A percentile compares a stretch with the other conserved stretches of the same genome.
phyloP scores from a whole-genome alignment of 2,329 filamentous ascomycete species.

The Celoporthe dispersa region DNA sequence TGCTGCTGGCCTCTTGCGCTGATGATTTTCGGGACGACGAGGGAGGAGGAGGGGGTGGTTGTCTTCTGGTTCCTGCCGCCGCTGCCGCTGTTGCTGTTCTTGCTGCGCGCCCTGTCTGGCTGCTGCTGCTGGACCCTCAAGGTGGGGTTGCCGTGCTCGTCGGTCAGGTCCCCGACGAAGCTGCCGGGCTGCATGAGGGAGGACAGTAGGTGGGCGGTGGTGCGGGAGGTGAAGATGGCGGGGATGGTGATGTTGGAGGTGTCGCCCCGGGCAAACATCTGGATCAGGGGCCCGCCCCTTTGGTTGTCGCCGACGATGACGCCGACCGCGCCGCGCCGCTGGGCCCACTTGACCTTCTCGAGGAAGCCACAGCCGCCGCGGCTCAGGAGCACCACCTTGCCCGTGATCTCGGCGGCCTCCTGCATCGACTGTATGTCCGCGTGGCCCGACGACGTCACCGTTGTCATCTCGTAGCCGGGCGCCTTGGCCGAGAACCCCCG shows the following conservation, averaged over 20 bases:
- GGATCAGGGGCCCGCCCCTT: conserved; percentile 84
- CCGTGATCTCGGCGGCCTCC: conserved; percentile 88
- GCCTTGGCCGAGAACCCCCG: conserved; percentile 46
- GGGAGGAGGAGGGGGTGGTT: no score
- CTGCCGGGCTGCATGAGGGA: conserved; percentile 78
- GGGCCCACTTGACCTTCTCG: conserved; percentile 97
- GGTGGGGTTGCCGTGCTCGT: conserved; percentile 62
- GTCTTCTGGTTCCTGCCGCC: no score
- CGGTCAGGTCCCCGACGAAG: conserved; percentile 62
- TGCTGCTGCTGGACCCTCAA: conserved; percentile 55
- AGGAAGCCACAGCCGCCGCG: conserved; percentile 94
- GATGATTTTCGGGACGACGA: no score
- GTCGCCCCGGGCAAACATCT: conserved; percentile 98
- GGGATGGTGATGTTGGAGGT: conserved; percentile 95
- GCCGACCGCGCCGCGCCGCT: conserved; percentile 84
- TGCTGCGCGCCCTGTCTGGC: conserved; percentile 43
- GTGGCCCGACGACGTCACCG: conserved; percentile 56
- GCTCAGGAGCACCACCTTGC: conserved; percentile 89
- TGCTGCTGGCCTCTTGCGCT: no score
- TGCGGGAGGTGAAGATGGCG: conserved; percentile 91
- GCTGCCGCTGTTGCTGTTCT: conserved; percentile 43
- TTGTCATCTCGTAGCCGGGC: conserved; percentile 41
- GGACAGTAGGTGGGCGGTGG: conserved; percentile 89
- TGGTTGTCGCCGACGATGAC: conserved; percentile 94
- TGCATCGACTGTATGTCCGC: conserved; percentile 92